Evolutionary conservation across 495 filamentous ascomycete species (phyloP).

Genomic region (Tuber calosporum): DNA sequence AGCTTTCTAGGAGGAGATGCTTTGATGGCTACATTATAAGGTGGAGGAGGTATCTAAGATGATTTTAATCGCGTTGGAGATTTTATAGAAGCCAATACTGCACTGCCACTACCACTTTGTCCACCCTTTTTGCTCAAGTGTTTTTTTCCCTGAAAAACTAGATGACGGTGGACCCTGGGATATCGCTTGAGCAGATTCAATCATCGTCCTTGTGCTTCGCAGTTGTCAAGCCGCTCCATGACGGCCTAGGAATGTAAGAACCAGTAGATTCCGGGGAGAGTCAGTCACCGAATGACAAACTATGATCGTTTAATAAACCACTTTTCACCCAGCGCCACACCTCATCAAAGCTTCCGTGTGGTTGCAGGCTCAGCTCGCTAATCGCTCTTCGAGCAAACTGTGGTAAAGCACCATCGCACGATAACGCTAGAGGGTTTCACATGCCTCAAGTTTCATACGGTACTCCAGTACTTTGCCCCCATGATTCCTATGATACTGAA

Average conservation of each 20-base stretch:
- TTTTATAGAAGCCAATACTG: not conserved
- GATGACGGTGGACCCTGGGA: not conserved
- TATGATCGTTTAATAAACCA: no score
- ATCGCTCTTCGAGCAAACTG: not conserved
- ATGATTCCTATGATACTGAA: no score
- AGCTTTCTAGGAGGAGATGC: not conserved
- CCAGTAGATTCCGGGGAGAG: not conserved
- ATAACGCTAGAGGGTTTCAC: not conserved
- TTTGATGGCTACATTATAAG: not conserved
- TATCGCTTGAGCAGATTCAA: not conserved
- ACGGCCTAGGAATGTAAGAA: not conserved
- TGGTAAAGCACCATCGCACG: not conserved
- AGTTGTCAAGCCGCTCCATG: not conserved
- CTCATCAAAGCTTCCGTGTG: not conserved
- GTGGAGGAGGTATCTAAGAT: not conserved
- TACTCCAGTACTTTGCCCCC: no score
- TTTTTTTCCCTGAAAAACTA: not conserved
- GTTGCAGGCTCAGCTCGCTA: not conserved
- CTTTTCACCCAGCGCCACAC: not conserved
- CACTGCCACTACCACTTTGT: not conserved
- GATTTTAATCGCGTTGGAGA: not conserved
- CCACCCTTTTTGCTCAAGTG: not conserved
- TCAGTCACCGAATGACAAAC: no score
- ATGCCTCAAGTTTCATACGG: no score
- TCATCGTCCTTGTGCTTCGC: not conserved